A percentile compares a stretch with the other conserved stretches of the same genome.
phyloP scores from a whole-genome alignment of 2,329 filamentous ascomycete genomes.

The Fusarium phyllophilum region DNA sequence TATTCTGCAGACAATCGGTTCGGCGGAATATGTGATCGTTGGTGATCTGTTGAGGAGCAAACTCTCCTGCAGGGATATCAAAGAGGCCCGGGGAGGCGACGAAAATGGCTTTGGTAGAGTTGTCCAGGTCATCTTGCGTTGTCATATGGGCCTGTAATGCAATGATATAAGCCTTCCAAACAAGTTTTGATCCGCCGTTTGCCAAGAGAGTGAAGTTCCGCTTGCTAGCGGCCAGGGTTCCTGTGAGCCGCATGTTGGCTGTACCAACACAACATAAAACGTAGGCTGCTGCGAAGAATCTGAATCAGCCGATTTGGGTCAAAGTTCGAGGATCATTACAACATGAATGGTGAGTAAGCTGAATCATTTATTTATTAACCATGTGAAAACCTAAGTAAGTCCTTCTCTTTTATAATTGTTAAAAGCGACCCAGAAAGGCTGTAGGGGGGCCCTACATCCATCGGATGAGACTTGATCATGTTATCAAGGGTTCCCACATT shows the following conservation, averaged over 20 bases:
- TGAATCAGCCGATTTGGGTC: no score
- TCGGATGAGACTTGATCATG: no score
- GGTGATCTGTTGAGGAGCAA: not conserved
- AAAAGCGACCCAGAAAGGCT: no score
- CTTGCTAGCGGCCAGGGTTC: not conserved
- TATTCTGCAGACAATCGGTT: not conserved
- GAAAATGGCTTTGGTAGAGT: not conserved
- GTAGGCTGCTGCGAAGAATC: fast-evolving
- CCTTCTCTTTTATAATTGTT: no score
- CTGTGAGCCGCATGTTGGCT: not conserved
- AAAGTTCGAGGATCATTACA: fast-evolving
- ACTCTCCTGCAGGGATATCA: not conserved
- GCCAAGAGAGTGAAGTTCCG: not conserved
- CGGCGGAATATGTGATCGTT: not conserved
- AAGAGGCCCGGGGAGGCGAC: not conserved
- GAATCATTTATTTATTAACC: not conserved
- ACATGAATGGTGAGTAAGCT: not conserved
- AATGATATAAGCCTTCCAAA: not conserved
- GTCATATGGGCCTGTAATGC: not conserved
- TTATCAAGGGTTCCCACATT: fast-evolving
- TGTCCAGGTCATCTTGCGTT: not conserved
- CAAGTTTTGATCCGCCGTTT: not conserved
- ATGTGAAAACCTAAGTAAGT: fast-evolving
- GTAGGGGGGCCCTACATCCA: fast-evolving
- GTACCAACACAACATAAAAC: fast-evolving